These are phyloP conservation scores for Sarocladiaceae sp. DNA, from an alignment of 2,329 filamentous ascomycete species.

Conservation along the genomic window DNA sequence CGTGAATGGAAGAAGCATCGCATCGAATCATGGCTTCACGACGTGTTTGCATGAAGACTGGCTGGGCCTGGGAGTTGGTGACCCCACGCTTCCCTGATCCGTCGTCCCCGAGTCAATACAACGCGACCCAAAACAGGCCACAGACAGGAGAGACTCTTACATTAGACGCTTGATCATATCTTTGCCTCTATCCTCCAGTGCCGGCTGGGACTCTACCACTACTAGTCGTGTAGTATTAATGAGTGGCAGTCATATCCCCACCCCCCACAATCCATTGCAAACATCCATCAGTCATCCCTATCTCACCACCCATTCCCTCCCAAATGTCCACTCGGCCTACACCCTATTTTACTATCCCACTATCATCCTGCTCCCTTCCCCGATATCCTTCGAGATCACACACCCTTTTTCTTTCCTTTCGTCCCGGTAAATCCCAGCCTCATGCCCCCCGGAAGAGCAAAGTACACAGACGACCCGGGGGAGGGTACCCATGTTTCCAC, in stretches of 20 bases:
- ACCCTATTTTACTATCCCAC: background rate
- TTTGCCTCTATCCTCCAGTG: no score
- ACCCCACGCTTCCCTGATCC: no score
- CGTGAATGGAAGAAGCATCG: constrained; percentile 1
- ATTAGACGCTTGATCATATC: no score
- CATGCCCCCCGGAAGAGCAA: no score
- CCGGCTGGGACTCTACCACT: no score
- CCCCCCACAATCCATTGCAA: constrained; percentile 8
- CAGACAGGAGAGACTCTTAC: no score
- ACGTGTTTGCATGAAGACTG: no score
- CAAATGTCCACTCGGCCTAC: background rate
- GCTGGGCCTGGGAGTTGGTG: no score
- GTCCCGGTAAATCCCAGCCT: background rate
- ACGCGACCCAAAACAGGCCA: no score
- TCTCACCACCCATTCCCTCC: background rate
- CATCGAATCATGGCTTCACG: constrained; percentile 2
- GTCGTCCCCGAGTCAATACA: background rate
- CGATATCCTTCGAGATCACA: background rate
- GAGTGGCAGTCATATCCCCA: no score
- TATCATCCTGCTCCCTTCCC: background rate
- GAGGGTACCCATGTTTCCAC: background rate
- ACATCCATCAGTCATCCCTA: constrained; percentile 8
- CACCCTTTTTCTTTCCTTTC: background rate
- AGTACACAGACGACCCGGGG: no score
- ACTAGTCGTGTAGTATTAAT: no score